These are phyloP conservation scores for Combretum micranthum DNA, from an alignment of 345 rosid genomes.

Conservation along the genomic window DNA sequence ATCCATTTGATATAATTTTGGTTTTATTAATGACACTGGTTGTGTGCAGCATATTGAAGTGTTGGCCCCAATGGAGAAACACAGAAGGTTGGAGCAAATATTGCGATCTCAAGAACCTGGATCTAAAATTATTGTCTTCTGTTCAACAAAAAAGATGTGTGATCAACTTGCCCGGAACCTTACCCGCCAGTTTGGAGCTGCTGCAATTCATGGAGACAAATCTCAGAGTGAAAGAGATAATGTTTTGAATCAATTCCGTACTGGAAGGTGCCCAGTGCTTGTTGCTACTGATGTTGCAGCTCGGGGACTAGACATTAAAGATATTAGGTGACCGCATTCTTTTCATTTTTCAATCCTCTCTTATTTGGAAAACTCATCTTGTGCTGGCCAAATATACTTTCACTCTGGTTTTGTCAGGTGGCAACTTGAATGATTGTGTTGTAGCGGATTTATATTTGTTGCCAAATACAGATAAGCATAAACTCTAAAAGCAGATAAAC, in stretches of 20 bases:
- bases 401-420: too few species aligned
- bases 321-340: conserved; percentile 55
- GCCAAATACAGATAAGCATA: too few species aligned
- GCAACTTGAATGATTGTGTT: too few species aligned
- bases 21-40: conserved; percentile 7
- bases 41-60: conserved; percentile 62
- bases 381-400: too few species aligned
- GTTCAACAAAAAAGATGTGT: conserved; percentile 90
- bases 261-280: conserved; percentile 74
- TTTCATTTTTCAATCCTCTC: neutral
- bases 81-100: conserved; percentile 84
- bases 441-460: too few species aligned
- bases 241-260: conserved; percentile 69
- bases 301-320: conserved; percentile 84
- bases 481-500: too few species aligned
- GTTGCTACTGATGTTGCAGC: conserved; percentile 97
- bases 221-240: conserved; percentile 80
- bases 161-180: conserved; percentile 81
- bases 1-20: neutral
- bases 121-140: conserved; percentile 70
- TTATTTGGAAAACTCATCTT: too few species aligned
- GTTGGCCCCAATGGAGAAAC: conserved; percentile 78
- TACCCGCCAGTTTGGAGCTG: conserved; percentile 70
- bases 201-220: conserved; percentile 89
- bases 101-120: conserved; percentile 83